Conservation (phyloP, 163 green algal species). For the Volvox carteri region DNA sequence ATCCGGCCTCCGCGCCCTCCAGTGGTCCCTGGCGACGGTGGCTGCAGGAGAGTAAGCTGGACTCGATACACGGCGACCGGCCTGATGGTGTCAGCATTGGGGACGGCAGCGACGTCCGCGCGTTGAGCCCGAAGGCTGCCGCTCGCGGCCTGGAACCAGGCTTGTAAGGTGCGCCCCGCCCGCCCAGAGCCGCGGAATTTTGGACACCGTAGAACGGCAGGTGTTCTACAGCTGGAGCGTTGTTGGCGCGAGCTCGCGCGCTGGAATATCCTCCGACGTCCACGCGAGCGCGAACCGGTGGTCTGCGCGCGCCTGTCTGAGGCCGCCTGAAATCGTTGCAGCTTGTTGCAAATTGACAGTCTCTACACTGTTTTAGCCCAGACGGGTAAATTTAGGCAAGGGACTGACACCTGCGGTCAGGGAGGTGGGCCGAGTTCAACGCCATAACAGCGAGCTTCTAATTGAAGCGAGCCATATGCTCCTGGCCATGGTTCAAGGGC, state of each 20-base stretch:
- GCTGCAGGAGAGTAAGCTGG: background rate
- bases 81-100: constrained; percentile 25
- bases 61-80: background rate
- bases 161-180: background rate
- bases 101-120: background rate
- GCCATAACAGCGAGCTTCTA: background rate
- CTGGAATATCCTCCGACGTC: background rate
- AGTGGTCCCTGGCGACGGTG: too few relatives aligned
- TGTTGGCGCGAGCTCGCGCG: background rate
- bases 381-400: too few relatives aligned
- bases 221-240: background rate
- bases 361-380: too few relatives aligned
- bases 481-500: background rate
- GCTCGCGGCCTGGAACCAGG: background rate
- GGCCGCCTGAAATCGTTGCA: background rate
- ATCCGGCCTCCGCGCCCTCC: background rate
- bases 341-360: background rate
- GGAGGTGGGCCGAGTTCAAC: background rate
- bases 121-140: constrained; percentile 4
- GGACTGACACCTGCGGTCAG: background rate
- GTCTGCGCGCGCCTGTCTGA: background rate
- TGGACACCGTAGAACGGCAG: background rate
- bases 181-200: background rate
- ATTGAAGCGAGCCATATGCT: background rate
- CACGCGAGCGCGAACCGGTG: background rate